Conservation (phyloP, 352 stramenopile species). For the Phytophthora sp. region DNA sequence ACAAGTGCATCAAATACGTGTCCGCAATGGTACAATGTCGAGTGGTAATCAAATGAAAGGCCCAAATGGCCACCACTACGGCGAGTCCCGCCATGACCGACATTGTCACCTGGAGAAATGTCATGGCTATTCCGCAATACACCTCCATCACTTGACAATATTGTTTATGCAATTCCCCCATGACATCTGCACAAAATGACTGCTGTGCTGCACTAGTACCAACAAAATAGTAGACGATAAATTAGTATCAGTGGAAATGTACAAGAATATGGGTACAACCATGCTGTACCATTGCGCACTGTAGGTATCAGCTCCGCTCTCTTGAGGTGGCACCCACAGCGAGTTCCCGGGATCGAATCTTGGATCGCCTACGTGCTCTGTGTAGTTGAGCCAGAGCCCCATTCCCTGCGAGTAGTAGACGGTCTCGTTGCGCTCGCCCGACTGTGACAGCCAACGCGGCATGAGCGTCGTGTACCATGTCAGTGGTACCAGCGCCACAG, state of each 20-base stretch:
- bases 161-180: constrained; percentile 76
- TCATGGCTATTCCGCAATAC: constrained; percentile 69
- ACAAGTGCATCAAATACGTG: constrained; percentile 75
- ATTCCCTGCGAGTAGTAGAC: constrained; percentile 83
- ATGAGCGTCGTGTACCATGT: constrained; percentile 77
- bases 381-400: constrained; percentile 86
- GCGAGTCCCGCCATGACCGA: constrained; percentile 54
- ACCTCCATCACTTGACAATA: constrained; percentile 77
- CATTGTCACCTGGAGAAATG: constrained; percentile 64
- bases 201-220: constrained; percentile 35
- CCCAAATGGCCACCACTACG: constrained; percentile 58
- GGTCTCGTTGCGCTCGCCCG: constrained; percentile 48
- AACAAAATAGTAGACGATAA: neutral
- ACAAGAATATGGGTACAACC: constrained; percentile 1
- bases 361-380: constrained; percentile 69
- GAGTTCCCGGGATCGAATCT: constrained; percentile 79
- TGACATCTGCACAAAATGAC: constrained; percentile 52
- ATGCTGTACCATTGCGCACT: constrained; percentile 70
- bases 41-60: constrained; percentile 55
- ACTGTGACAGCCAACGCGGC: constrained; percentile 73
- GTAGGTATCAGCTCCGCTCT: constrained; percentile 63
- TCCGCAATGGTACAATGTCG: constrained; percentile 67
- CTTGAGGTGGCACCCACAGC: constrained; percentile 73
- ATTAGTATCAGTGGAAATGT: neutral
- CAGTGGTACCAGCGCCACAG: constrained; percentile 49